Evolutionary conservation across 192 early-diverging fungal genomes (phyloP), one percentile per base, ranked within the genome.

Genomic region (Coemansia sp.): DNA sequence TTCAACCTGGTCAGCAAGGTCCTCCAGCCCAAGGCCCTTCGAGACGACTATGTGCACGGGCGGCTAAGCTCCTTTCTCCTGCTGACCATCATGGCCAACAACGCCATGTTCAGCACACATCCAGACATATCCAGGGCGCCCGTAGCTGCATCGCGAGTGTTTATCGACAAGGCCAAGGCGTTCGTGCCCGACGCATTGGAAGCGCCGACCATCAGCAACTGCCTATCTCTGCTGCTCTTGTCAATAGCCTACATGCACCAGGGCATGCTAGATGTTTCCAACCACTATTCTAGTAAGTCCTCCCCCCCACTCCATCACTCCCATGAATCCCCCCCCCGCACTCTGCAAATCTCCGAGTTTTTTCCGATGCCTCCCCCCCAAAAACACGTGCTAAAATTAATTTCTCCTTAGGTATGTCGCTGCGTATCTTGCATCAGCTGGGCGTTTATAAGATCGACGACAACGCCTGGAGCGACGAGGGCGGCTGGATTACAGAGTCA

Each of bases 261-360:
- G 16, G 77, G 77, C 23, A 55, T 48, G 71, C 51, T 79, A 7
- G 67, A 66, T 20, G 71, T 74, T 0, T 62, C 77, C 7, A 73
- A 72, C 64, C 77, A 74, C 60, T 79, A 74, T 53, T 74, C 71
- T 5, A 67, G 77, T 79, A 74, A 79, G 76, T 79, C n/a, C n/a
- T n/a, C n/a, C n/a, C n/a, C n/a, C n/a, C n/a, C n/a, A n/a, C n/a
- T n/a, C n/a, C n/a, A n/a, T n/a, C n/a, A n/a, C n/a, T n/a, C n/a
- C n/a, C n/a, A n/a, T 20, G 31, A 39, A 34, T n/a, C 34, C n/a
- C n/a, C n/a, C n/a, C n/a, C n/a, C n/a, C 23, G 34, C 37, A 26
- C 31, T 35, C 35, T 10, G 16, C 28, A 31, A 23, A 39, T 34
- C 38, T 28, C 63, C 53, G 48, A 56, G 36, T 23, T 56, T 53